Base-by-base conservation (phyloP, 1,139 yeast species). In the Wickerhamiella pararugosa region DNA sequence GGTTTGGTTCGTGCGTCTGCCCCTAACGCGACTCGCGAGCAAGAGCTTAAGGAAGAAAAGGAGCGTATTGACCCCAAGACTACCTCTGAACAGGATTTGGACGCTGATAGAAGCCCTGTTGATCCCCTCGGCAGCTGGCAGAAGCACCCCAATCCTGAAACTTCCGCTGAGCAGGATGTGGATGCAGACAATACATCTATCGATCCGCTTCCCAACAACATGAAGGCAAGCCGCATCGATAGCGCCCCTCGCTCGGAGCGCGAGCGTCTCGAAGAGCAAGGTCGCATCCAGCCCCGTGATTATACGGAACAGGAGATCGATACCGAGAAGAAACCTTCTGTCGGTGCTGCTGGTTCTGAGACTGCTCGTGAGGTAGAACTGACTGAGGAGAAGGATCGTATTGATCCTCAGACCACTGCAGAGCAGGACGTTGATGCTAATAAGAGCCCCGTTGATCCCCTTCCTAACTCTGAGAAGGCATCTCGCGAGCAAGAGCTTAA, bases 31-130 rank as follows among this genome's bases (percentile, higher is more conserved):
- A 11, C 32, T 15, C 10, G 30, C 29, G 38, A 37, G 33, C 47
- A 53, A 29, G 49, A 51, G 8, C 43, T 56, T 34, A 57, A 53
- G 10, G 51, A 53, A 25, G 58, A 56, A n/a, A 48, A 47, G 43
- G 41, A 42, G 27, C 29, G 29, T 8, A 38, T 34, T 8, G 37
- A 35, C 21, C 6, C 34, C 5, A n/a, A 36, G 10, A 29, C 37
- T 7, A 36, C 39, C 30, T n/a, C 29, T 30, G 43, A 38, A 29
- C 9, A 41, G 34, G 37, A 32, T 7, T 10, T 28, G 6, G 45
- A 45, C 35, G 34, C 34, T 15, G 32, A 30, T 15, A 30, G 11
- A 9, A n/a, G 15, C 10, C 34, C 33, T 5, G 35, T n/a, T 26
- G 40, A 37, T 11, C 40, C 40, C 5, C 40, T 37, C 29, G 2